Base-by-base conservation (phyloP, 1,284 basidiomycete species). In the Mycena sp. region DNA sequence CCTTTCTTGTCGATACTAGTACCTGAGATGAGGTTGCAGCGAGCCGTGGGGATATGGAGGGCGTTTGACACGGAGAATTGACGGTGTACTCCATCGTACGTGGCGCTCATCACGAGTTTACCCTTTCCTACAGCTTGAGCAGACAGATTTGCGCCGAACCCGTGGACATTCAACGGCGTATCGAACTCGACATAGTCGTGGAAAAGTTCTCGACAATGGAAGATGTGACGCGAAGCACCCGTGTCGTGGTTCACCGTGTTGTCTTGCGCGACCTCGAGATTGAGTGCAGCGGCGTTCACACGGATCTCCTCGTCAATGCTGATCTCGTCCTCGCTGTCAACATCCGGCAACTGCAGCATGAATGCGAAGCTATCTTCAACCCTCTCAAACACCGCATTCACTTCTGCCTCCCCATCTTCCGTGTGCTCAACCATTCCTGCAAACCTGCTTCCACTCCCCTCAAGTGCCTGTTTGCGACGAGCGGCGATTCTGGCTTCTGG, bases 11-110 rank as follows among this genome's bases (percentile, higher is more conserved):
- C 62, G 1, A 64, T 16, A 21, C 50, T 30, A 17, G 62, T 40
- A 0, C 62, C 61, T 6, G 62, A 67, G 12, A 67, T 64, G 46
- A 64, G 62, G 29, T 67, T 63, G 44, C 55, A 63, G 3, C 53
- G 45, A 2, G 61, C 57, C 1, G 56, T 45, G 0, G 61, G 64
- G 25, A 66, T 60, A 17, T 55, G 61, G 19, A 67, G 56, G 23
- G 45, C 62, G 38, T 60, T 61, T 0, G 62, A 57, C 2, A 67
- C n/a, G 3, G 62, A 57, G 14, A 63, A 63, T 6, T 44, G 11
- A 3, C 54, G 51, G 6, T 6, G 28, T 1, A 21, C 16, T 2
- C 49, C 58, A 30, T 61, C 48, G 14, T 49, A 40, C 16, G 26
- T 64, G 9, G 62, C 35, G 17, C 32, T 41, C 46, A 67, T 28